These are phyloP conservation scores for Eucalyptus leucophloia DNA, from an alignment of 345 rosid genomes.

Conservation along the genomic window DNA sequence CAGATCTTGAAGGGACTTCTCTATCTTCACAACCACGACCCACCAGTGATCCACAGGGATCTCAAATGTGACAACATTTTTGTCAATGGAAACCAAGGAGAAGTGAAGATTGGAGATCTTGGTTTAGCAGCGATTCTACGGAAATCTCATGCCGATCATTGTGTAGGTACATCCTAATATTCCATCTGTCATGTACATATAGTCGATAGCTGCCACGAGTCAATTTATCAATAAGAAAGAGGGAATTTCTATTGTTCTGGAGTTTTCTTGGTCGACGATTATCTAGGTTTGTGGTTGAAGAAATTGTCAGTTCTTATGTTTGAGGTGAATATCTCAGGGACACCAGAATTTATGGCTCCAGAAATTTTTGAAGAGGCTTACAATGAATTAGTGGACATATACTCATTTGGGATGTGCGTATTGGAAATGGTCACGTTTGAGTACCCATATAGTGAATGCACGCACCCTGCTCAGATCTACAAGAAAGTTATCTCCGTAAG, in stretches of 20 bases:
- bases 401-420: slow-evolving; percentile 97
- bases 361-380: slow-evolving; percentile 96
- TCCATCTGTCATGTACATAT: neutral
- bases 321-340: slow-evolving; percentile 34
- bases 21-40: slow-evolving; percentile 80
- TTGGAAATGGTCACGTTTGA: slow-evolving; percentile 98
- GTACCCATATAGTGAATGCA: slow-evolving; percentile 93
- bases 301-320: neutral
- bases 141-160: slow-evolving; percentile 80
- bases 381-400: slow-evolving; percentile 93
- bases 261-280: neutral
- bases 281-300: neutral
- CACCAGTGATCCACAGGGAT: slow-evolving; percentile 96
- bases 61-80: slow-evolving; percentile 95
- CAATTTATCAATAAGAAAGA: neutral
- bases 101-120: slow-evolving; percentile 95
- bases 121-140: slow-evolving; percentile 89
- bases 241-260: neutral
- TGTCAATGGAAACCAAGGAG: slow-evolving; percentile 93
- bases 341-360: slow-evolving; percentile 99
- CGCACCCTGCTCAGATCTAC: slow-evolving; percentile 95
- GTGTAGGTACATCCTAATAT: slow-evolving; percentile 56
- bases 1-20: slow-evolving; percentile 78
- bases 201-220: neutral
- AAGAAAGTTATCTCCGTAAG: slow-evolving; percentile 98